Evolutionary conservation across 2,329 filamentous ascomycete genomes (phyloP).

Genomic region (Cordyceps militaris): DNA sequence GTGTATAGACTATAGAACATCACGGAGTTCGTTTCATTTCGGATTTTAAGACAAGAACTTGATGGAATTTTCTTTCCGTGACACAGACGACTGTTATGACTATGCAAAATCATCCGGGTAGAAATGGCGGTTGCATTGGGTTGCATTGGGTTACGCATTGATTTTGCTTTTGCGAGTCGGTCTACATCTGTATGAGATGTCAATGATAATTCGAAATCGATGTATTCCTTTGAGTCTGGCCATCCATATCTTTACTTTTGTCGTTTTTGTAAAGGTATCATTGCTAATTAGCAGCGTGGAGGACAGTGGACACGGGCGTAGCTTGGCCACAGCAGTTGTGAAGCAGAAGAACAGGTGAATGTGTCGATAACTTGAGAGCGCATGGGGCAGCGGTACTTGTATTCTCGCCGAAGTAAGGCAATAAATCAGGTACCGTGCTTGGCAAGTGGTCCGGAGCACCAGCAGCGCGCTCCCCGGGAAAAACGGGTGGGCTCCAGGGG

Average conservation of each 20-base stretch:
- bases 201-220: too few relatives aligned
- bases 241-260: too few relatives aligned
- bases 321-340: background rate
- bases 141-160: background rate
- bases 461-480: conserved; percentile 9
- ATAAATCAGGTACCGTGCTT: background rate
- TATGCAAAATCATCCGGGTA: background rate
- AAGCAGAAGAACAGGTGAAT: background rate
- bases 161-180: conserved; percentile 4
- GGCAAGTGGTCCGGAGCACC: background rate
- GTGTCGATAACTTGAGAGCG: conserved; percentile 2
- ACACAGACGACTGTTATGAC: background rate
- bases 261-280: too few relatives aligned
- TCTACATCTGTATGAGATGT: background rate
- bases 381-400: conserved; percentile 6
- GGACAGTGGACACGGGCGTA: too few relatives aligned
- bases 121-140: background rate
- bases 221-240: too few relatives aligned
- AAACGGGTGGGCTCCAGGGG: conserved; percentile 12
- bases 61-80: background rate
- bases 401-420: background rate
- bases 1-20: conserved; percentile 12
- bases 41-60: background rate
- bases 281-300: too few relatives aligned
- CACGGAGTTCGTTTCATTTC: background rate